Base-by-base conservation (phyloP, 2,329 filamentous ascomycete genomes). In the Laburnicola sp. region DNA sequence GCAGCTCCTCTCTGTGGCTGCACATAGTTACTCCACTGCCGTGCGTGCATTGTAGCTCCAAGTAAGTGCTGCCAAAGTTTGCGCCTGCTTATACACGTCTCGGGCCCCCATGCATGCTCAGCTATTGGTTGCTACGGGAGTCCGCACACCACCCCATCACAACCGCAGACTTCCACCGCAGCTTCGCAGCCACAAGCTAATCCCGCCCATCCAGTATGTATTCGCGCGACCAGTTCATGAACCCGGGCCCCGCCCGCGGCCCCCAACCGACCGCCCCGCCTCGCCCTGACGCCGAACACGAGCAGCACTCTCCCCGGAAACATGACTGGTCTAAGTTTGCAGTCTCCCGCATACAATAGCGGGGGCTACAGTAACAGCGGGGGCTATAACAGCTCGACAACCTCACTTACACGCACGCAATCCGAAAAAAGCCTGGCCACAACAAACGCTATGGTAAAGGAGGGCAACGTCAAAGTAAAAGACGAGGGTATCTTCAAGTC, bases 171-270 rank as follows among this genome's bases (percentile, higher is more conserved):
- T n/a, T 44, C 31, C 37, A 7, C 23, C 26, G 30, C 30, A 30
- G 26, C 28, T 21, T 32, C n/a, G 5, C 42, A 41, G 28, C 31
- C 48, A 40, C 36, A 40, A 32, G 28, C 32, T 49, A 37, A 37
- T 35, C 32, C 37, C n/a, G n/a, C n/a, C n/a, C 38, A 26, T 37
- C 26, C 69, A 84, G 82, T 60, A 79, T 84, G 65, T 87, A 86
- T 74, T 77, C 81, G 37, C 75, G 80, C 54, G 81, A 82, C 57
- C 83, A 86, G 65, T 97, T 97, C 78, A 95, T 97, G 89, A 97
- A 97, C 75, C 91, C 94, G 56, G 91, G 94, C 59, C 93, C 94
- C 64, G 93, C 94, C 94, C 94, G 60, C 87, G 89, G 66, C 93
- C 94, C 54, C 94, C 93, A 21, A 86, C 83, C 53, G 89, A 94